Percentiles rank a stretch among this genome's conserved stretches.
Conservation (phyloP, 208 protist species). For the Trypanosoma conorhini region DNA sequence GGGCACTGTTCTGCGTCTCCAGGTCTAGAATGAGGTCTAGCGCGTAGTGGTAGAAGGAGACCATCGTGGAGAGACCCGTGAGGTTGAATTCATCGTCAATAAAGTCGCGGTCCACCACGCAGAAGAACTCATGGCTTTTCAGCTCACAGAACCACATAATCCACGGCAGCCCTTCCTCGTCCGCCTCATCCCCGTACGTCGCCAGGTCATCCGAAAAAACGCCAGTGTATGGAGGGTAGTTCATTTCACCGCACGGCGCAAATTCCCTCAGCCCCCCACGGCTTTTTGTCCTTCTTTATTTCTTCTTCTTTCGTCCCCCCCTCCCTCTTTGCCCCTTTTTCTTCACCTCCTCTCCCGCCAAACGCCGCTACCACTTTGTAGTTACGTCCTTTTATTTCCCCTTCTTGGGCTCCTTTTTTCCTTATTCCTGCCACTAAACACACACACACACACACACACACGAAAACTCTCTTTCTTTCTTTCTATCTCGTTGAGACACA, state of each 20-base stretch:
- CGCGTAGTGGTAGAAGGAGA: slow-evolving; percentile 98
- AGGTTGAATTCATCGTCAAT: slow-evolving; percentile 99
- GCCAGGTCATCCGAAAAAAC: slow-evolving; percentile 50
- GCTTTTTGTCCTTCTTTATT: not conserved
- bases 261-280: not conserved
- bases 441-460: not conserved
- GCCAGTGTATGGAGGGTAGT: slow-evolving; percentile 19
- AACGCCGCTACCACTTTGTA: too few species aligned
- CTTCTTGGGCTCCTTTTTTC: too few species aligned
- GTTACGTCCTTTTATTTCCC: too few species aligned
- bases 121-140: slow-evolving; percentile 99
- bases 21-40: slow-evolving; percentile 98
- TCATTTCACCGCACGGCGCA: slow-evolving; percentile 5
- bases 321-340: not conserved
- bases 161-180: slow-evolving; percentile 95
- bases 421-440: too few species aligned
- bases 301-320: not conserved
- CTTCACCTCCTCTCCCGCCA: too few species aligned
- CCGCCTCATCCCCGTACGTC: slow-evolving; percentile 64
- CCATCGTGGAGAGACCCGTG: slow-evolving; percentile 92
- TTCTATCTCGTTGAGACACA: not conserved
- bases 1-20: slow-evolving; percentile 89
- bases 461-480: not conserved
- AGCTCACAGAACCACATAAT: slow-evolving; percentile 98
- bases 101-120: slow-evolving; percentile 96